Evolutionary conservation across 2,329 filamentous ascomycete genomes (phyloP), one percentile per base, ranked within the genome.

Genomic region (Aureobasidium mangrovei): DNA sequence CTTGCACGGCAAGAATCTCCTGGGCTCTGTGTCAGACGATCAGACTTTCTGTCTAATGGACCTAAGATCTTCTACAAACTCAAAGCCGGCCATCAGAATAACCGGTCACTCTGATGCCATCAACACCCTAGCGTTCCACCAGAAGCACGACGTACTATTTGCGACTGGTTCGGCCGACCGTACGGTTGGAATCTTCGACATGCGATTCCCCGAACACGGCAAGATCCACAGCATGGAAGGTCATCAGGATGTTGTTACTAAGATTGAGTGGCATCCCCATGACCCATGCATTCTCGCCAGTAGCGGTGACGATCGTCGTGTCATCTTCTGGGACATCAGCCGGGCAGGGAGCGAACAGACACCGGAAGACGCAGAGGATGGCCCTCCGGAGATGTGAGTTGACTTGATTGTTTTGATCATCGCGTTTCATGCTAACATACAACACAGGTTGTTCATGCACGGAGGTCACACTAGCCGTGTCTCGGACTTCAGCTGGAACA

Each of bases 401-500:
- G 7, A 29, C 31, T 24, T 18, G 9, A 3, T 38, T 31, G 2
- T 24, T 45, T n/a, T 53, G 46, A 40, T 47, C 9, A 6, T 29
- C 36, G 29, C 35, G 46, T 39, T 57, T 48, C 61, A 68, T 41
- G 24, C 57, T 54, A 28, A 61, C 65, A 57, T 63, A 31, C 9
- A 7, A 8, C 8, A 9, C 59, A 90, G 87, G 44, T 75, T 98
- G 1, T 98, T 98, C 73, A 97, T 98, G 91, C 93, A 98, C 65
- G 93, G 93, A 58, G 93, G 93, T 32, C 94, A 98, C 74, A 98
- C 93, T 8, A 96, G 96, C 72, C 86, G 94, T 61, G 82, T 98
- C 58, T 90, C 88, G 35, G 94, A 98, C 71, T 98, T 98, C 66
- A 91, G 86, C 72, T 98, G 91, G 91, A 98, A 98, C 71, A 82